Base-by-base conservation (phyloP, 306 rosid genomes). In the Gynostemma pentaphyllum region DNA sequence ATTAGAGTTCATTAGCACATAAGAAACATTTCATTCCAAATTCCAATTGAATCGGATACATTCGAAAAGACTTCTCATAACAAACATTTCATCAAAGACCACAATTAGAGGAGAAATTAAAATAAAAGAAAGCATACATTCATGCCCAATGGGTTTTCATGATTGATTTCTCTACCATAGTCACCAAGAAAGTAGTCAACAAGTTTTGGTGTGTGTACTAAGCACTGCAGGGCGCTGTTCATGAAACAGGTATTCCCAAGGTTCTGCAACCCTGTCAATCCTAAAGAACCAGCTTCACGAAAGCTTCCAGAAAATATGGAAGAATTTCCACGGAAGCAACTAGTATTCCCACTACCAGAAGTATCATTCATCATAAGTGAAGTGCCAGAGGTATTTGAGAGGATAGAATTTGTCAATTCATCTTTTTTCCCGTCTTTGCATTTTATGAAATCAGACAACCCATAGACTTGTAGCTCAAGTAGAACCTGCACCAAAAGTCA, bases 161-260 rank as follows among this genome's bases (percentile, higher is more conserved):
- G 84, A 78, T 92, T 92, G 78, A 92, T 86, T 82, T 92, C 95
- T 88, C 73, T 81, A 51, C 74, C 79, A 86, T 86, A 84, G 82
- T 92, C 95, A 75, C 88, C 97, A 72, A 92, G 87, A 81, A 92
- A 92, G 83, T 92, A 92, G 80, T 92, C 99, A 68, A 88, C 97
- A 64, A 88, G 88, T 79, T 92, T 92, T 39, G 99, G 95, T 0
- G 99, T 92, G 75, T 92, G 99, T 10, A 88, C 84, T 78, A 92
- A 81, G 84, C 99, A 92, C 74, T 92, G 99, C 45, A 92, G 83
- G 46, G 99, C 51, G 81, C 99, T 86, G 86, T 92, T 92, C 99
- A 92, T 92, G 79, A 92, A 92, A 78, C 99, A 92, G 50, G 99
- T 92, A 73, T 92, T 92, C 74, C 99, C 99, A 32, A 92, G 95